These are phyloP conservation scores for Gyrodon tennesseensis DNA, from an alignment of 1,284 basidiomycete species.

Conservation along the genomic window DNA sequence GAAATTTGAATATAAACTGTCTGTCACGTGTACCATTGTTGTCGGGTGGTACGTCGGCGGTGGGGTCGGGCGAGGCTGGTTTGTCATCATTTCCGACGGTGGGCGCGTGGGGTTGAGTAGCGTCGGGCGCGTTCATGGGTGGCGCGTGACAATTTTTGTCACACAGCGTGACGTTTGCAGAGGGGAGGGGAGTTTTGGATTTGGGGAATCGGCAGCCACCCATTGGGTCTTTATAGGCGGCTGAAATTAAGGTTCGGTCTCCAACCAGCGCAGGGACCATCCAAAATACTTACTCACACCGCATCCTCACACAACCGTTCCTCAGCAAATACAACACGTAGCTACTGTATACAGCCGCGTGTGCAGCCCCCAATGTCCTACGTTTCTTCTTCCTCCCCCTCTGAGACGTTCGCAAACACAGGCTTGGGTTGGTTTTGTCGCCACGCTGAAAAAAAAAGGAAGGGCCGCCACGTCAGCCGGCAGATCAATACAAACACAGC, in stretches of 20 bases:
- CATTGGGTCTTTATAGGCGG: constrained; percentile 72
- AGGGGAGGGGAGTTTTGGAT: constrained; percentile 63
- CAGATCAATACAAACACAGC: constrained; percentile 52
- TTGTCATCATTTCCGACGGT: constrained; percentile 39
- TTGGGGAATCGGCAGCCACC: constrained; percentile 67
- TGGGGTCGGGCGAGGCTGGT: constrained; percentile 37
- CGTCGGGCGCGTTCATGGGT: constrained; percentile 57
- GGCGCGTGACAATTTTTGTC: constrained; percentile 54
- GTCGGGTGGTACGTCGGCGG: constrained; percentile 45
- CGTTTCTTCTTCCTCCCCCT: constrained; percentile 59
- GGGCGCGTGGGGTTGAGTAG: constrained; percentile 45
- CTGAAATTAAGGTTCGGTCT: constrained; percentile 78
- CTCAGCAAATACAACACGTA: constrained; percentile 17
- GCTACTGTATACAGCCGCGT: constrained; percentile 35
- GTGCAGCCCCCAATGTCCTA: constrained; percentile 45
- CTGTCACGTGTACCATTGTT: constrained; percentile 43
- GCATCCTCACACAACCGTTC: constrained; percentile 30
- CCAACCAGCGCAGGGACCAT: constrained; percentile 63
- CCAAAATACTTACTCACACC: constrained; percentile 43
- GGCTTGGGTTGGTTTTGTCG: constrained; percentile 75
- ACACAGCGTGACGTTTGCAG: constrained; percentile 53
- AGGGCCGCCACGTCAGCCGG: constrained; percentile 65
- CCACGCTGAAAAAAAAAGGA: constrained; percentile 70
- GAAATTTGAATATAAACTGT: constrained; percentile 38
- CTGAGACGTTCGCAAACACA: constrained; percentile 61